These are phyloP conservation scores for baker's yeast (Saccharomyces cerevisiae) DNA, from an alignment of 805 yeast species.

Conservation along the genomic window DNA sequence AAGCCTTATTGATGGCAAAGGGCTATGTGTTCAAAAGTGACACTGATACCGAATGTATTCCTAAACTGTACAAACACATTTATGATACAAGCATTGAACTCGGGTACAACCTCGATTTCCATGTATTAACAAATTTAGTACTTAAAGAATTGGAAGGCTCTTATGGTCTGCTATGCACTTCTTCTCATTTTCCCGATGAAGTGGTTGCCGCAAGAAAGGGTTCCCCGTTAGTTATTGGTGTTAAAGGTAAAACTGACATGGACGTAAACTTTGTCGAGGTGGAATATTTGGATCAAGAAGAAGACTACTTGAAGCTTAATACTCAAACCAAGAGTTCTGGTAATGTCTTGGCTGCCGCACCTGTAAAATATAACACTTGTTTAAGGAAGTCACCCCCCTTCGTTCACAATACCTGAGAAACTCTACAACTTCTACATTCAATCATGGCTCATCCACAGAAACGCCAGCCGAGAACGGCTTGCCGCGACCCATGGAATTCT, in stretches of 20 bases:
- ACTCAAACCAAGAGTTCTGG: not conserved
- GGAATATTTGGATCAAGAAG: slow-evolving; percentile 72
- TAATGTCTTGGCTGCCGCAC: too few relatives aligned
- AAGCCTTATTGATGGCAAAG: slow-evolving; percentile 67
- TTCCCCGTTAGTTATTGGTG: slow-evolving; percentile 94
- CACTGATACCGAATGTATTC: slow-evolving; percentile 97
- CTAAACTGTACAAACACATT: slow-evolving; percentile 84
- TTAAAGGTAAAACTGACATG: slow-evolving; percentile 86
- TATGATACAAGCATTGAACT: slow-evolving; percentile 68
- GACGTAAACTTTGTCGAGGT: slow-evolving; percentile 98
- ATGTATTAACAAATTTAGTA: slow-evolving; percentile 86
- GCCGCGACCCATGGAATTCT: slow-evolving; percentile 92
- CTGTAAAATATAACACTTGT: not conserved
- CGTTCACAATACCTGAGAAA: slow-evolving; percentile 11
- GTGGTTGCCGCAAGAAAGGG: slow-evolving; percentile 96
- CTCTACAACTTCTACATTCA: not conserved
- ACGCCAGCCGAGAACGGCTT: slow-evolving; percentile 87
- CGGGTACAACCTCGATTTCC: slow-evolving; percentile 76
- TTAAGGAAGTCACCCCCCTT: slow-evolving; percentile 23
- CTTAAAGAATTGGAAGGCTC: slow-evolving; percentile 93
- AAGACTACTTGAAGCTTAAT: slow-evolving; percentile 26
- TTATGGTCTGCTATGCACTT: slow-evolving; percentile 88
- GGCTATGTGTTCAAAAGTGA: slow-evolving; percentile 83
- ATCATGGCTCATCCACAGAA: slow-evolving; percentile 88
- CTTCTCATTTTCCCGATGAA: slow-evolving; percentile 90